phyloP scores from a whole-genome alignment of 2,329 filamentous ascomycete genomes.

The Colletotrichum ledebouriae region DNA sequence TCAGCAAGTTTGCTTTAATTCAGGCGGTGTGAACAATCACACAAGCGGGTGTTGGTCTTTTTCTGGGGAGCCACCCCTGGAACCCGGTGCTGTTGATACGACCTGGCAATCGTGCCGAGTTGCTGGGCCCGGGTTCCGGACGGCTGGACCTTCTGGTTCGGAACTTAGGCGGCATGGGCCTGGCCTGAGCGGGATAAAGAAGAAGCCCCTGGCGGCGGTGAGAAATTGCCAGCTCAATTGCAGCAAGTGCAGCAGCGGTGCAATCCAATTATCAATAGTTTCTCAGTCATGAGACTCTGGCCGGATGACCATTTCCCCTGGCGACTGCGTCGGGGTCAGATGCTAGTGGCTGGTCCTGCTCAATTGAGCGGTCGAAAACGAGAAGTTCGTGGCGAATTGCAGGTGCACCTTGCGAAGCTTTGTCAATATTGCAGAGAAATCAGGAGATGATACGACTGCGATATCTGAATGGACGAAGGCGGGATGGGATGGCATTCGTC shows the following conservation, averaged over 20 bases:
- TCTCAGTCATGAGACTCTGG: constrained; percentile 29
- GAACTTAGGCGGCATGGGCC: background rate
- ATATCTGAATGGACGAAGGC: background rate
- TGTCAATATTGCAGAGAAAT: background rate
- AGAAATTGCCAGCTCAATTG: constrained; percentile 17
- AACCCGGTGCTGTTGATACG: constrained; percentile 20
- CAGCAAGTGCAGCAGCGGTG: constrained; percentile 29
- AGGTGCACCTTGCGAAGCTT: background rate
- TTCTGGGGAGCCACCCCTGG: background rate
- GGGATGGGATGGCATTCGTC: background rate
- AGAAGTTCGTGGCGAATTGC: background rate
- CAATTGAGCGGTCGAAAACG: constrained; percentile 16
- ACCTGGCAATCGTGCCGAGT: constrained; percentile 41
- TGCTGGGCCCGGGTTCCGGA: constrained; percentile 35
- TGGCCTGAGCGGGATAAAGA: background rate
- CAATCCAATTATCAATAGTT: constrained; percentile 6
- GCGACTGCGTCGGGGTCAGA: constrained; percentile 30
- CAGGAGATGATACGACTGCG: background rate
- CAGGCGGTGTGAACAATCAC: constrained; percentile 40
- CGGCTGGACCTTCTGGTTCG: constrained; percentile 37
- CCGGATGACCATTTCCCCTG: constrained; percentile 34
- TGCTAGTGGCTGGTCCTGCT: constrained; percentile 9
- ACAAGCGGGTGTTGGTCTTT: constrained; percentile 17
- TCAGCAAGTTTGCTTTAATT: background rate
- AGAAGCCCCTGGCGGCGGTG: constrained; percentile 3